Evolutionary conservation across 352 stramenopile species (phyloP).

Genomic region (Phytophthora cajani): DNA sequence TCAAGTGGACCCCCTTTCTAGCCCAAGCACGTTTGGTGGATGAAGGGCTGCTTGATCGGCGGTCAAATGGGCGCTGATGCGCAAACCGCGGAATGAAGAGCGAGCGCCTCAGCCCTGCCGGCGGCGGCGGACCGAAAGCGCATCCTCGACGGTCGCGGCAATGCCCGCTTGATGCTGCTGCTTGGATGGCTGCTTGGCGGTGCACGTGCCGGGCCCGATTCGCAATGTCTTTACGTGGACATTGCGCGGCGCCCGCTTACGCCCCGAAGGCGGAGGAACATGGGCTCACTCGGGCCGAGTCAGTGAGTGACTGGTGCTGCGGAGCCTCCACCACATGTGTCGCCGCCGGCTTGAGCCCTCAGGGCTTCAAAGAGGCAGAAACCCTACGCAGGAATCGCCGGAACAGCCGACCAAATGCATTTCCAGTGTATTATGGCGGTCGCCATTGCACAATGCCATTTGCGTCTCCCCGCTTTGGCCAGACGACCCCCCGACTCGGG

Average conservation of each 20-base stretch:
- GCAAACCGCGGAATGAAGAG: constrained; percentile 9
- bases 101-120: neutral
- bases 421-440: too few species aligned
- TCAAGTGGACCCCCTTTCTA: neutral
- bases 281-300: neutral
- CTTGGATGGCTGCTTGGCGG: constrained; percentile 25
- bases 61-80: neutral
- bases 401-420: constrained; percentile 5
- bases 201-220: constrained; percentile 24
- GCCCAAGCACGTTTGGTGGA: neutral
- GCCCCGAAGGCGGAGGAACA: constrained; percentile 14
- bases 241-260: constrained; percentile 32
- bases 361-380: constrained; percentile 5
- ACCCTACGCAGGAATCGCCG: neutral
- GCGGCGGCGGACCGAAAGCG: constrained; percentile 10
- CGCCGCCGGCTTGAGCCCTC: neutral
- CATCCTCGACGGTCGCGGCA: constrained; percentile 19
- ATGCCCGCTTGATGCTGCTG: constrained; percentile 8
- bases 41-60: neutral
- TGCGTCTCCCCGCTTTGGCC: neutral
- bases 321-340: neutral
- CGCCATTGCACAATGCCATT: neutral
- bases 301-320: constrained; percentile 2
- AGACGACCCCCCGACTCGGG: neutral
- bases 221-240: constrained; percentile 21